Evolutionary conservation across 768 basidiomycete genomes (phyloP).

Genomic region (Boletus tomentosulus): DNA sequence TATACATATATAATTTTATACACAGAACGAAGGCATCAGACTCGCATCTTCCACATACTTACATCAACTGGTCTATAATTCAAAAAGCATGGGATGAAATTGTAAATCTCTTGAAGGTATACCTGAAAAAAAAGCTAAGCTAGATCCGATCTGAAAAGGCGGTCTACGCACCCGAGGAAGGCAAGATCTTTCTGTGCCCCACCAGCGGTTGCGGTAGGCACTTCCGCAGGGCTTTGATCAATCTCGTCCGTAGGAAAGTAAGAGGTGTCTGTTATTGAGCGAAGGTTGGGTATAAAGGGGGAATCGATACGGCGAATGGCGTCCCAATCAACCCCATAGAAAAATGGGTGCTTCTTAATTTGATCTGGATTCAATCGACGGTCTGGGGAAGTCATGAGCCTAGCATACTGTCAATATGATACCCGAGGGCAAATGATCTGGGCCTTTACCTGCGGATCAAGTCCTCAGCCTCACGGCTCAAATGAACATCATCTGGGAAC

Average conservation of each 20-base stretch:
- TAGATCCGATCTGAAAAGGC: background rate
- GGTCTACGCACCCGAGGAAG: conserved; percentile 53
- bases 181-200: conserved; percentile 55
- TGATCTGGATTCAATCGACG: conserved; percentile 76
- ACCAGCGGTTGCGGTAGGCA: conserved; percentile 33
- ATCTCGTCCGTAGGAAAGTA: conserved; percentile 97
- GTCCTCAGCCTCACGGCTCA: conserved; percentile 89
- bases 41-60: background rate
- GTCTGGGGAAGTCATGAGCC: conserved; percentile 83
- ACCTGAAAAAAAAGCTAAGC: conserved; percentile 38
- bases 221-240: conserved; percentile 63
- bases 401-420: conserved; percentile 26
- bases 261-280: conserved; percentile 93
- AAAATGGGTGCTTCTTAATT: conserved; percentile 89
- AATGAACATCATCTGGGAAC: conserved; percentile 93
- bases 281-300: conserved; percentile 93
- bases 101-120: conserved; percentile 76
- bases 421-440: background rate
- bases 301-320: conserved; percentile 85
- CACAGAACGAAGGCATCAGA: background rate
- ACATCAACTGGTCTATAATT: conserved; percentile 5
- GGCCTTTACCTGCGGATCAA: conserved; percentile 66
- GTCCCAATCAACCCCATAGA: conserved; percentile 94
- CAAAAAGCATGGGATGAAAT: conserved; percentile 56
- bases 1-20: background rate